Conservation (phyloP, 768 basidiomycete species). For the Termitomyces sp. region DNA sequence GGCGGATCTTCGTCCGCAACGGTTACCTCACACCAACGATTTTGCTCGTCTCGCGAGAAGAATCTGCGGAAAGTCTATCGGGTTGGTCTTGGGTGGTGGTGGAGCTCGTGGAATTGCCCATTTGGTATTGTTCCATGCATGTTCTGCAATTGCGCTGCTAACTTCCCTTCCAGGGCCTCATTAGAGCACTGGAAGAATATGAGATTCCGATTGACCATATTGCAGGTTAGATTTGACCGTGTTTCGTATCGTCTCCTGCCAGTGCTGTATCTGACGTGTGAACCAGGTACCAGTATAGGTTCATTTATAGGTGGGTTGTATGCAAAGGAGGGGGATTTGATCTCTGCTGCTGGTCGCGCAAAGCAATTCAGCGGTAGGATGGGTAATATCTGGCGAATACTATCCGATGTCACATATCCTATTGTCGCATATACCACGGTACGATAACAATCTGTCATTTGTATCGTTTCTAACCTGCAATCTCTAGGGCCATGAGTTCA, state of each 20-base stretch:
- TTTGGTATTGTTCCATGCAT: conserved; percentile 24
- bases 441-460: conserved; percentile 2
- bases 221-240: conserved; percentile 48
- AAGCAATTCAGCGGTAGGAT: conserved; percentile 92
- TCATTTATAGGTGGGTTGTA: conserved; percentile 92
- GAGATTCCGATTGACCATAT: conserved; percentile 94
- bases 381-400: conserved; percentile 90
- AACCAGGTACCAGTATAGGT: conserved; percentile 83
- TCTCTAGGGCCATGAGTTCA: conserved; percentile 86
- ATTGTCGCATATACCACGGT: conserved; percentile 90
- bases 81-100: conserved; percentile 94
- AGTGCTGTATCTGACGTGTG: conserved; percentile 4
- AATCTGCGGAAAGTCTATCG: conserved; percentile 90
- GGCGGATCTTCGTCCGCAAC: conserved; percentile 62
- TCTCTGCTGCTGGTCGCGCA: conserved; percentile 79
- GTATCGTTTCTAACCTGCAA: conserved; percentile 5
- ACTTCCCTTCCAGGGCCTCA: conserved; percentile 62
- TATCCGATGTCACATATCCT: conserved; percentile 92
- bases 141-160: conserved; percentile 7
- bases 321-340: conserved; percentile 88
- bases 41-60: conserved; percentile 89
- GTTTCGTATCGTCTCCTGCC: not conserved
- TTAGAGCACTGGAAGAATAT: conserved; percentile 88
- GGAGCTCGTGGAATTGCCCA: conserved; percentile 76
- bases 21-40: conserved; percentile 83